Conservation (phyloP, 2,329 filamentous ascomycete species). For the Cladosporium oxysporum region DNA sequence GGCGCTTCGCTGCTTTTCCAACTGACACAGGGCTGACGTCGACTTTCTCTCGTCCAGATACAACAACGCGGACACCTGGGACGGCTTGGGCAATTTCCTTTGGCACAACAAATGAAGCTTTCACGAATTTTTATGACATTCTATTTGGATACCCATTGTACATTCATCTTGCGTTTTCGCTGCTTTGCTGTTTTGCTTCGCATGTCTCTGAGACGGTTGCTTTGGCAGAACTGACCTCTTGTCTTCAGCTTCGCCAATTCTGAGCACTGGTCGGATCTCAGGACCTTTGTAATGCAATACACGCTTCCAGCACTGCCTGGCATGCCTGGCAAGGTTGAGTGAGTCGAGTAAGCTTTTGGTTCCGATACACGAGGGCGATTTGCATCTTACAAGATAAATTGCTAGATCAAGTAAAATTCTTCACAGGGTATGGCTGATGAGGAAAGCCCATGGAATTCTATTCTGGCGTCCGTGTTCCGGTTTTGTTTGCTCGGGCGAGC, state of each 20-base stretch:
- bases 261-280: conserved; percentile 30
- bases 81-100: conserved; percentile 78
- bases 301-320: conserved; percentile 26
- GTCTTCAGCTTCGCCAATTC: conserved; percentile 32
- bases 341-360: not conserved
- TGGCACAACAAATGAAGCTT: conserved; percentile 68
- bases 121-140: conserved; percentile 14
- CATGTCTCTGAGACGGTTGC: not conserved
- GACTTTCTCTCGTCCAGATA: conserved; percentile 51
- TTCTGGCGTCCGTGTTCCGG: not conserved
- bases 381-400: conserved; percentile 4
- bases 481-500: not conserved
- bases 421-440: not conserved
- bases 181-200: not conserved
- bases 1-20: not conserved
- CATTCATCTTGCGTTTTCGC: not conserved
- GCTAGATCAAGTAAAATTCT: not conserved
- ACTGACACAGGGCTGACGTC: conserved; percentile 36
- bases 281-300: conserved; percentile 31
- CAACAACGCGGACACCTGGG: conserved; percentile 84
- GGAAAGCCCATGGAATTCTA: not conserved
- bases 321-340: conserved; percentile 16
- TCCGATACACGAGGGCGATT: no score
- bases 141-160: conserved; percentile 12
- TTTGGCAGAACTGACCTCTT: conserved; percentile 15